Base-by-base conservation (phyloP, 1,284 basidiomycete species). In the Coniferiporia sulphurascens region DNA sequence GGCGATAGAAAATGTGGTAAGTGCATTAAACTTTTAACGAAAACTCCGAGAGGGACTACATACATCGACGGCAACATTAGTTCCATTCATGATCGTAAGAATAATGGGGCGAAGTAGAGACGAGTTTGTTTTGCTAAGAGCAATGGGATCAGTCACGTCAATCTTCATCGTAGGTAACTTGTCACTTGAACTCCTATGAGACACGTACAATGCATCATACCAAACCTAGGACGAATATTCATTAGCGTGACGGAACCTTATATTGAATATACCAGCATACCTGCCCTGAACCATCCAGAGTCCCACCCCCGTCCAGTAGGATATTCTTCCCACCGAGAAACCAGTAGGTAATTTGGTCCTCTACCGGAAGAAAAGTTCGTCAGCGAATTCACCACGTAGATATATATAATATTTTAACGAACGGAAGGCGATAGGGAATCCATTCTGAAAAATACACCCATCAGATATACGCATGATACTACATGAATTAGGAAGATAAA, bases 301-400 rank as follows among this genome's bases (percentile, higher is more conserved):
- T 82, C 22, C 83, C 83, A 56, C 83, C 83, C 4, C 83, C 84
- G 60, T 80, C 77, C 32, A 87, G 66, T 6, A 74, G 64, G 50
- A 87, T 74, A 59, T 86, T 82, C 43, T 75, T 71, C 1, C 86
- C 85, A 41, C 81, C 81, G 5, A 87, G 72, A 17, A 85, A 71
- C 84, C 84, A 86, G 66, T 82, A 84, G 0, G 84, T 82, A 10
- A 80, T 74, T 63, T 81, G 80, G 3, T 77, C 78, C 67, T 86
- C 61, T 62, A 38, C 41, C 10, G 41, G 19, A 46, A 46, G 44
- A 46, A 46, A 15, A 46, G 17, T 17, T n/a, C 15, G 17, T 41
- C 17, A 38, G 1, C 13, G 36, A 43, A 44, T 17, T n/a, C 44
- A 46, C 9, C 15, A 46, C 4, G 19, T n/a, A 3, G 15, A 13